Percentiles rank a stretch among this genome's conserved stretches.
Conservation (phyloP, 2,329 filamentous ascomycete genomes). For the Biscogniauxia sp. region DNA sequence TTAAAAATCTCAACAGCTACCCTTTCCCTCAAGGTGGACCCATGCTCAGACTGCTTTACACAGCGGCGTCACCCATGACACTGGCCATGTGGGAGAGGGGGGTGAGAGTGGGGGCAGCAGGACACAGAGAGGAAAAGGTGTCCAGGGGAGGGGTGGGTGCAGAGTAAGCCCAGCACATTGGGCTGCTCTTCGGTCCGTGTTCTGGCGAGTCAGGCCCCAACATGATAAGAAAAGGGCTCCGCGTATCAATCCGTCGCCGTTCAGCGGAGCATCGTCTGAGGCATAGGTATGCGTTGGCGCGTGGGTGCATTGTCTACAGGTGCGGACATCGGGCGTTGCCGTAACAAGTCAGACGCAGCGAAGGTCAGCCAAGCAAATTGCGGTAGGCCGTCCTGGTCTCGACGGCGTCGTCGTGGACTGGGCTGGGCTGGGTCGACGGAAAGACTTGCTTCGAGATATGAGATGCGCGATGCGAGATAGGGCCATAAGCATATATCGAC, state of each 20-base stretch:
- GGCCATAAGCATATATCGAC: neutral
- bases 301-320: neutral
- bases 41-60: conserved; percentile 6
- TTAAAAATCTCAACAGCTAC: conserved; percentile 26
- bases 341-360: neutral
- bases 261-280: conserved; percentile 1
- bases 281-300: neutral
- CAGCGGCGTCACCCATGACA: conserved; percentile 23
- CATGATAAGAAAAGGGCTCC: conserved; percentile 12
- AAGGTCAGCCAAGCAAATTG: neutral
- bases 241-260: neutral
- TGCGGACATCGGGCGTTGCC: neutral
- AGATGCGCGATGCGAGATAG: neutral
- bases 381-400: neutral
- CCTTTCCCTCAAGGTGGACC: conserved; percentile 22
- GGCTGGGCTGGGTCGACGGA: neutral
- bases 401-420: neutral
- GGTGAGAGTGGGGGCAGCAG: conserved; percentile 25
- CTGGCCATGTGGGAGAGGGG: conserved; percentile 32
- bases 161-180: conserved; percentile 27
- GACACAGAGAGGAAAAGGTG: conserved; percentile 26
- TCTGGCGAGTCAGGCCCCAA: conserved; percentile 32
- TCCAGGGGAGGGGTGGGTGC: conserved; percentile 25
- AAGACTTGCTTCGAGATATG: neutral
- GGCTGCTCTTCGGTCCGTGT: conserved; percentile 30